A percentile compares a stretch with the other conserved stretches of the same genome.
phyloP scores from a whole-genome alignment of 768 basidiomycete species.

The Clavulina sp. region DNA sequence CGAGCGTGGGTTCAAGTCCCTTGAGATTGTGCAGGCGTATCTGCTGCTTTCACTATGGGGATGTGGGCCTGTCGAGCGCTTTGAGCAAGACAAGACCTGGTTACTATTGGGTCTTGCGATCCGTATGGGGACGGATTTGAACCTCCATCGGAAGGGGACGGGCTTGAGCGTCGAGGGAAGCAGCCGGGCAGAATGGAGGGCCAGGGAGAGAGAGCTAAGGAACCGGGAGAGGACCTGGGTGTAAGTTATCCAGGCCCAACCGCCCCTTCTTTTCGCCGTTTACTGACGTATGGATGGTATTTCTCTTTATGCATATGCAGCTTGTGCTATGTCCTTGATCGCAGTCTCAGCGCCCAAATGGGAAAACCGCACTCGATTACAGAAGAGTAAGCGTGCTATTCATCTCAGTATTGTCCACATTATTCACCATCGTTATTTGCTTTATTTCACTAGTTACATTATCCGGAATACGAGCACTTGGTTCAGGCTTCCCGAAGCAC shows the following conservation, averaged over 20 bases:
- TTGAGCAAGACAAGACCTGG: slow-evolving; percentile 95
- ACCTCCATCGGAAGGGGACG: slow-evolving; percentile 72
- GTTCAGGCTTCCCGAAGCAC: slow-evolving; percentile 48
- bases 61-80: slow-evolving; percentile 86
- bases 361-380: slow-evolving; percentile 86
- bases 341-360: slow-evolving; percentile 89
- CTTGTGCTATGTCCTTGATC: slow-evolving; percentile 66
- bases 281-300: slow-evolving; percentile 1
- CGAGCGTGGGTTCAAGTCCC: slow-evolving; percentile 75
- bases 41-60: slow-evolving; percentile 79
- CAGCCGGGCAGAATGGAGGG: slow-evolving; percentile 47
- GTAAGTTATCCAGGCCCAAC: slow-evolving; percentile 18
- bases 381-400: slow-evolving; percentile 70
- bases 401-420: not conserved
- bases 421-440: not conserved
- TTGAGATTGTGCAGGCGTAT: slow-evolving; percentile 61
- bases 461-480: slow-evolving; percentile 69
- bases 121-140: slow-evolving; percentile 88
- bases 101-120: slow-evolving; percentile 55
- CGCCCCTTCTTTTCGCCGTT: not conserved
- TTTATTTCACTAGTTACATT: slow-evolving; percentile 49
- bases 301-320: slow-evolving; percentile 2
- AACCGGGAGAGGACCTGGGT: slow-evolving; percentile 95
- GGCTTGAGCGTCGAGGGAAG: slow-evolving; percentile 36
- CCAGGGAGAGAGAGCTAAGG: slow-evolving; percentile 69